Conservation (phyloP, 345 rosid genomes). For the Citropsis articulata region DNA sequence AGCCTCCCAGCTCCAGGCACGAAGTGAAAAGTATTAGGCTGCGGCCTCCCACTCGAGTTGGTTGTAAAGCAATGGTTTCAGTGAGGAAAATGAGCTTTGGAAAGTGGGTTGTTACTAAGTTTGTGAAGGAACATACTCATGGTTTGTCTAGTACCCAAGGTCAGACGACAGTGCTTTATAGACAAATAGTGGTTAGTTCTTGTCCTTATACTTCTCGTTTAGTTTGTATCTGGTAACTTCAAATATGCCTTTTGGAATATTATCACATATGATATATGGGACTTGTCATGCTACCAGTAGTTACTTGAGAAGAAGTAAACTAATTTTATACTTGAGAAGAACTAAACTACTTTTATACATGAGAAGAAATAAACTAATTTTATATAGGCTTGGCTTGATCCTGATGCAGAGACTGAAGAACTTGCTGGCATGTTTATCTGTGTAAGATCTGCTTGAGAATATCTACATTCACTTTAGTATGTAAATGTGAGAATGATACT, state of each 20-base stretch:
- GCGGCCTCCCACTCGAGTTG: conserved; percentile 12
- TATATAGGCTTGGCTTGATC: neutral
- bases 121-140: conserved; percentile 26
- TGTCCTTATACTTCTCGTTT: neutral
- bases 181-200: conserved; percentile 17
- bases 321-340: neutral
- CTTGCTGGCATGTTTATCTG: neutral
- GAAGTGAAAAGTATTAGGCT: conserved; percentile 3
- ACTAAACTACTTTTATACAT: too few species aligned
- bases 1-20: conserved; percentile 2
- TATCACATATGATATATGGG: neutral
- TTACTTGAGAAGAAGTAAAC: neutral
- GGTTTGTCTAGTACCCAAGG: neutral
- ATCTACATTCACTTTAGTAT: neutral
- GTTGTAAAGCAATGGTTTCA: conserved; percentile 25
- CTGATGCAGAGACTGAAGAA: neutral
- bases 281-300: neutral
- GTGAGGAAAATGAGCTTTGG: conserved; percentile 19
- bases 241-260: neutral
- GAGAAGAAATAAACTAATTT: neutral
- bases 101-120: conserved; percentile 20
- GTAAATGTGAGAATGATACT: neutral
- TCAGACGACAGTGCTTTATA: neutral
- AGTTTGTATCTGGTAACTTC: neutral
- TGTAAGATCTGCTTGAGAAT: neutral